Evolutionary conservation across 176 grass and related monocot species (phyloP).

Genomic region (Elymus sibiricus): DNA sequence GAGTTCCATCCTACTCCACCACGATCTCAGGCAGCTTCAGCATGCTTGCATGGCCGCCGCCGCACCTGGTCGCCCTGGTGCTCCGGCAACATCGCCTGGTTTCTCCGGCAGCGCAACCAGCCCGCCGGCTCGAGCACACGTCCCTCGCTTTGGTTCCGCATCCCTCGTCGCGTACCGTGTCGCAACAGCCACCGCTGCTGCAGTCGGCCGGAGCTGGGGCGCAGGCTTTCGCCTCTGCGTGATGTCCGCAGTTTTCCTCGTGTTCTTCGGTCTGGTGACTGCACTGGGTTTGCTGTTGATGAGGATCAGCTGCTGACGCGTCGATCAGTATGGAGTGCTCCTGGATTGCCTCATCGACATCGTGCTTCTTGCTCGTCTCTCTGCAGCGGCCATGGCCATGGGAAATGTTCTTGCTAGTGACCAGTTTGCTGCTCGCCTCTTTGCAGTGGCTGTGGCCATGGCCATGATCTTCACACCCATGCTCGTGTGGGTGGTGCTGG

Average conservation of each 20-base stretch:
- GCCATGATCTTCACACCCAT: background rate
- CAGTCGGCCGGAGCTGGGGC: too few species aligned
- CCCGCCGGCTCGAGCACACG: too few species aligned
- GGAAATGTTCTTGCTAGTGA: constrained; percentile 12
- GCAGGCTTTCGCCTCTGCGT: too few species aligned
- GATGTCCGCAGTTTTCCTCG: too few species aligned
- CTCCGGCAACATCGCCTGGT: too few species aligned
- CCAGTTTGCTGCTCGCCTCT: constrained; percentile 18
- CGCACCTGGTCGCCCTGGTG: too few species aligned
- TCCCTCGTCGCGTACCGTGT: too few species aligned
- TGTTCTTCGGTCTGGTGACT: background rate
- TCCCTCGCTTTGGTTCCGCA: too few species aligned
- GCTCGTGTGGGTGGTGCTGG: background rate
- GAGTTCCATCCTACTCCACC: background rate
- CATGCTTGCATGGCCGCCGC: too few species aligned
- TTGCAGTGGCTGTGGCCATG: constrained; percentile 30
- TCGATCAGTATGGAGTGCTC: background rate
- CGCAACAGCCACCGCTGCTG: too few species aligned
- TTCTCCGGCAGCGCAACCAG: too few species aligned
- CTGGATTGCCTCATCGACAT: background rate
- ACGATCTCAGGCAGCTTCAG: background rate
- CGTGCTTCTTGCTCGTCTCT: background rate
- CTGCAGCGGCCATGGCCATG: constrained; percentile 31
- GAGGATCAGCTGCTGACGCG: background rate
- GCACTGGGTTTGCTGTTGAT: background rate